Evolutionary conservation across 768 basidiomycete species (phyloP).

Genomic region (Chalciporus piperatus): DNA sequence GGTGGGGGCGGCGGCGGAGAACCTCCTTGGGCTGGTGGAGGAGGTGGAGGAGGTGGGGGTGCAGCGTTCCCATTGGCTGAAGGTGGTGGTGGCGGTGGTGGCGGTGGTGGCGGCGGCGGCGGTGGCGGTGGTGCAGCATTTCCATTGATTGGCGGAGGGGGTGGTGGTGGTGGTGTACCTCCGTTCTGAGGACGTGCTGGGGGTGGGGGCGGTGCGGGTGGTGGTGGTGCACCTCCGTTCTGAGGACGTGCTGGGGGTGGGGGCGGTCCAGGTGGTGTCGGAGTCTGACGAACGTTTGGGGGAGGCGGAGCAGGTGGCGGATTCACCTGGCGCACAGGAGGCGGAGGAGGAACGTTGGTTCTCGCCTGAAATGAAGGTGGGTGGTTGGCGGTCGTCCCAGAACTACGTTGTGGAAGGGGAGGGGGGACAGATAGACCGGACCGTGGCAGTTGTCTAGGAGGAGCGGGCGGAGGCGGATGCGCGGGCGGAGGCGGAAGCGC

Average conservation of each 20-base stretch:
- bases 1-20: slow-evolving; percentile 29
- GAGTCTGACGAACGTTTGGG: slow-evolving; percentile 23
- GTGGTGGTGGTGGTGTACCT: slow-evolving; percentile 30
- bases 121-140: slow-evolving; percentile 36
- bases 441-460: slow-evolving; percentile 31
- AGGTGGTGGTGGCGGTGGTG: slow-evolving; percentile 37
- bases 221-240: slow-evolving; percentile 24
- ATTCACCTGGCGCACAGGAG: slow-evolving; percentile 34
- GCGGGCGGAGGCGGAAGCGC: slow-evolving; percentile 34
- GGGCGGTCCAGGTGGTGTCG: slow-evolving; percentile 37
- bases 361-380: slow-evolving; percentile 30
- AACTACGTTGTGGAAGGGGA: slow-evolving; percentile 24
- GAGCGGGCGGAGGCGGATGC: slow-evolving; percentile 34
- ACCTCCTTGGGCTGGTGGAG: slow-evolving; percentile 25
- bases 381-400: slow-evolving; percentile 26
- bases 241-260: slow-evolving; percentile 34
- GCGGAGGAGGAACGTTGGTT: slow-evolving; percentile 28
- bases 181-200: slow-evolving; percentile 30
- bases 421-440: slow-evolving; percentile 10
- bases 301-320: slow-evolving; percentile 32
- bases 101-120: slow-evolving; percentile 35
- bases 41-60: slow-evolving; percentile 40
- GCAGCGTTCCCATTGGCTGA: slow-evolving; percentile 25
- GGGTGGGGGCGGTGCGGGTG: slow-evolving; percentile 35
- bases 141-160: slow-evolving; percentile 27